Evolutionary conservation across 306 rosid species (phyloP), one percentile per base, ranked within the genome.

Genomic region (Argentina anserina): DNA sequence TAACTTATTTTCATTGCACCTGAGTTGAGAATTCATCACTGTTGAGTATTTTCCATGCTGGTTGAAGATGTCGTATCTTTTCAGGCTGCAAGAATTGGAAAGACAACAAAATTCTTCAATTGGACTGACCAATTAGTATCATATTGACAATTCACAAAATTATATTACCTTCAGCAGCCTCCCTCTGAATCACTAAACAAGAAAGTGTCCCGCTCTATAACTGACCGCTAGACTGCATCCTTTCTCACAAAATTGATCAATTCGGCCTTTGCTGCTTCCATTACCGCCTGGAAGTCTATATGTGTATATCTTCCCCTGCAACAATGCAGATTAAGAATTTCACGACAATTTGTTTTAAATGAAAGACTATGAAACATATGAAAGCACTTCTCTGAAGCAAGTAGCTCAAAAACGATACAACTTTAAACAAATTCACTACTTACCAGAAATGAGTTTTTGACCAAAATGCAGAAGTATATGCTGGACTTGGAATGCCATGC

Each of bases 401-500:
- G 53, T 56, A 20, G 18, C 8, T 52, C 26, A 11, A 69, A 47
- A 18, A 33, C 46, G 34, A 20, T 25, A 25, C 74, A 67, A n/a
- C 15, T 55, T 28, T 20, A 50, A 41, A 25, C 43, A 40, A 23
- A 52, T 47, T 28, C 63, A 45, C 59, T 71, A 3, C 70, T 2
- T 88, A 94, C 99, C 97, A 94, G 86, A 94, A 91, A 81, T 94
- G 95, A 78, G 98, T 89, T 84, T 74, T 89, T 67, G 86, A 87
- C 98, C 98, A 94, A 60, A 69, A 59, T 75, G 92, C 47, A 55
- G 96, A 86, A 73, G 98, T 85, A 81, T 94, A 94, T 41, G 97
- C 85, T 55, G 97, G 98, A 88, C 98, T 94, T 71, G 87, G 90
- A 82, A 94, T 84, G 79, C 97, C 98, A 63, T 93, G 98, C 96